These are phyloP conservation scores for Diaporthe sp. DNA, from an alignment of 2,329 filamentous ascomycete species.

Conservation along the genomic window DNA sequence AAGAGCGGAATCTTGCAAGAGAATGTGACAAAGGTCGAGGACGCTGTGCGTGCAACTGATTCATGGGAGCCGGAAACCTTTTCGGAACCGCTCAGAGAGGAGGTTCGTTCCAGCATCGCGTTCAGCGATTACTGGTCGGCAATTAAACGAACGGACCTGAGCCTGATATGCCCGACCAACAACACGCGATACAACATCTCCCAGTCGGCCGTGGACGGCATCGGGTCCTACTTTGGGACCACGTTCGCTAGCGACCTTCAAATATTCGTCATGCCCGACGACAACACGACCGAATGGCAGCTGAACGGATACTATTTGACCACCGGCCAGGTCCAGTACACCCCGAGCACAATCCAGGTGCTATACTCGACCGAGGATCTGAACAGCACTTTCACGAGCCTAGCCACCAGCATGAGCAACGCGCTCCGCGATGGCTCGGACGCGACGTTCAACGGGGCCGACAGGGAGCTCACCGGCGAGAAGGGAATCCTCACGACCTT, in stretches of 20 bases:
- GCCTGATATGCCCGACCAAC: neutral
- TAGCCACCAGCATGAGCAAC: constrained; percentile 36
- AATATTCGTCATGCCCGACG: neutral
- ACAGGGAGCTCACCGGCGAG: neutral
- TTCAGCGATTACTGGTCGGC: constrained; percentile 1
- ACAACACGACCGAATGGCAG: neutral
- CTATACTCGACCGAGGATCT: constrained; percentile 28
- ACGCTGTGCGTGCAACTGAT: neutral
- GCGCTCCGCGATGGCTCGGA: constrained; percentile 16
- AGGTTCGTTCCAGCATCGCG: constrained; percentile 4
- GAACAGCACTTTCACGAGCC: constrained; percentile 25
- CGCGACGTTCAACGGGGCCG: neutral
- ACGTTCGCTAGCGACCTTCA: neutral
- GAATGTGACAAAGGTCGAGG: neutral
- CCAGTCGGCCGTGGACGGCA: constrained; percentile 3
- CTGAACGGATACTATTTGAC: constrained; percentile 22
- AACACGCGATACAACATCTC: constrained; percentile 14
- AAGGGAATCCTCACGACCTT: constrained; percentile 23
- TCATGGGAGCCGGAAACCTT: constrained; percentile 9
- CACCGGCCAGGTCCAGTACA: neutral
- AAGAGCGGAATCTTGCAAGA: constrained; percentile 8
- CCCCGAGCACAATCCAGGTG: constrained; percentile 13
- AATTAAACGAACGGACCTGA: constrained; percentile 1
- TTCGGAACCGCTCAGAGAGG: neutral
- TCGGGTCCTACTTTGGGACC: constrained; percentile 11